These are phyloP conservation scores for Trametes hirsuta DNA, from an alignment of 1,284 basidiomycete genomes.

Conservation along the genomic window DNA sequence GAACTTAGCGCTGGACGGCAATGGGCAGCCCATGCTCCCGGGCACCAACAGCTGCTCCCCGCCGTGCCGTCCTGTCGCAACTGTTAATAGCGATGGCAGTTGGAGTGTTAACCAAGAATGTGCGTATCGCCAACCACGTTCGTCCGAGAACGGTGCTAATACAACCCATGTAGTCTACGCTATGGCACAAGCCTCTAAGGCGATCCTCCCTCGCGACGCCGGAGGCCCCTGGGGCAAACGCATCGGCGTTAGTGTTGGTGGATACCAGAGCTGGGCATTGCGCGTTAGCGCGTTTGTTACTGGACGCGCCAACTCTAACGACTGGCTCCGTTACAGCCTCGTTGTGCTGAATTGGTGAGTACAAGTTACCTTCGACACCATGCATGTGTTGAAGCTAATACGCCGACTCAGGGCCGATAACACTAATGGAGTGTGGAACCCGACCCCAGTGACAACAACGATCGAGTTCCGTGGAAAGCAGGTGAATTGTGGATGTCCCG, in stretches of 20 bases:
- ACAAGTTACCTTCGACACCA: conserved; percentile 6
- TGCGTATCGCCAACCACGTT: conserved; percentile 34
- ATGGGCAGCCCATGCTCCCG: conserved; percentile 64
- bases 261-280: conserved; percentile 59
- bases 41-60: conserved; percentile 63
- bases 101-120: conserved; percentile 75
- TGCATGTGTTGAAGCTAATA: background rate
- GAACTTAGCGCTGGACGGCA: conserved; percentile 68
- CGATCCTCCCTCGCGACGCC: conserved; percentile 65
- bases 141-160: background rate
- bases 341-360: conserved; percentile 64
- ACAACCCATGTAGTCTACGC: conserved; percentile 55
- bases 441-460: conserved; percentile 60
- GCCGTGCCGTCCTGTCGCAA: conserved; percentile 67
- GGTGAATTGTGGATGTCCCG: conserved; percentile 35
- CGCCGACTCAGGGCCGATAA: conserved; percentile 50
- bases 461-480: conserved; percentile 74
- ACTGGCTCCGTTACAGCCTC: conserved; percentile 68
- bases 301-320: conserved; percentile 50
- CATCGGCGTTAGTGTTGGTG: conserved; percentile 64
- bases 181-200: conserved; percentile 77
- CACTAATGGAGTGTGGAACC: conserved; percentile 57
- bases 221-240: conserved; percentile 72
- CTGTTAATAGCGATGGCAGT: conserved; percentile 63
- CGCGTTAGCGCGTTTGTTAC: conserved; percentile 69